Evolutionary conservation across 768 basidiomycete genomes (phyloP).

Genomic region (Exidia glandulosa): DNA sequence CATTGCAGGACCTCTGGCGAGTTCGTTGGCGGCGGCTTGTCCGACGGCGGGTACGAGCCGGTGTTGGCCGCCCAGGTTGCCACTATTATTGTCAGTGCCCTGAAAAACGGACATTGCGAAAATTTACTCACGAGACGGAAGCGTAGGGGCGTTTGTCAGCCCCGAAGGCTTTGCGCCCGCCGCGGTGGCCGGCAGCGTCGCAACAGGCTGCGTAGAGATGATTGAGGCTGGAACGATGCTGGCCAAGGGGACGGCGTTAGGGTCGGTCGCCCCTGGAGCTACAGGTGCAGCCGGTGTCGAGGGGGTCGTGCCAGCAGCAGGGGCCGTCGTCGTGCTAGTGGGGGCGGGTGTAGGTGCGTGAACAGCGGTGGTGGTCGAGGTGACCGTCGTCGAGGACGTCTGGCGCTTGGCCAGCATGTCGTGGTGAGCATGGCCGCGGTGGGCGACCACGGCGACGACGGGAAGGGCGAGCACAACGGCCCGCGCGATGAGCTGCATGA

Average conservation of each 20-base stretch:
- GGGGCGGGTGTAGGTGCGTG: background rate
- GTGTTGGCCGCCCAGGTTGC: background rate
- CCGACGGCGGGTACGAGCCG: background rate
- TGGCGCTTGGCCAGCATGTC: background rate
- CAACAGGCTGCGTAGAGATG: background rate
- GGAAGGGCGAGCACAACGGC: background rate
- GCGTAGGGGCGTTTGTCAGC: background rate
- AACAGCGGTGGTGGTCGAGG: background rate
- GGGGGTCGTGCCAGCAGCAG: background rate
- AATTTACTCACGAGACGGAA: background rate
- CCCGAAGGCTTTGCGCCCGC: background rate
- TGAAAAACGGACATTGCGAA: background rate
- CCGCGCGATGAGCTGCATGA: background rate
- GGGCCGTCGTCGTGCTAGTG: background rate
- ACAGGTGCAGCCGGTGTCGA: background rate
- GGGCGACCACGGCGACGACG: background rate
- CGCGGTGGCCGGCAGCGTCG: background rate
- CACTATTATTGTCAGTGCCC: background rate
- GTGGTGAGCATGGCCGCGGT: background rate
- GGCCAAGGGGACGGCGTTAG: background rate
- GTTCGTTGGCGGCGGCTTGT: slow-evolving; percentile 3
- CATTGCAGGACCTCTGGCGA: slow-evolving; percentile 1
- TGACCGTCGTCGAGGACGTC: background rate
- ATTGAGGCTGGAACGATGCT: background rate
- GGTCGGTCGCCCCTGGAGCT: background rate